These are phyloP conservation scores for Clonostachys byssicola DNA, from an alignment of 2,329 filamentous ascomycete species.

Conservation along the genomic window DNA sequence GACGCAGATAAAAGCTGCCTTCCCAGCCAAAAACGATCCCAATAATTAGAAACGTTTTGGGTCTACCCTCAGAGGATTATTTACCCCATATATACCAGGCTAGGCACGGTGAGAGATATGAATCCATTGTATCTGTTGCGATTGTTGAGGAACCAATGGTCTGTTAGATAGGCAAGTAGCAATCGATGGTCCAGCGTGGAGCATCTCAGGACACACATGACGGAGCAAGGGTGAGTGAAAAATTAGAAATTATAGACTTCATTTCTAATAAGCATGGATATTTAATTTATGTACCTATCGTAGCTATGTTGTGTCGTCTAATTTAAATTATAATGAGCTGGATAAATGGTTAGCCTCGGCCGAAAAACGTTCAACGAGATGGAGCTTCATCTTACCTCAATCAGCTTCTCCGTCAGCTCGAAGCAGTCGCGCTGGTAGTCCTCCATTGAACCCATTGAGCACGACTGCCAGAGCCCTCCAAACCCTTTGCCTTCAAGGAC, in stretches of 20 bases:
- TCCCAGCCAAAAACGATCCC: no score
- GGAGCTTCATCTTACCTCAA: conserved; percentile 41
- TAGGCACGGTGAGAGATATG: no score
- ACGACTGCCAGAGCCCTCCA: conserved; percentile 56
- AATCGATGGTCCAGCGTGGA: no score
- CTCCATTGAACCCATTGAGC: conserved; percentile 43
- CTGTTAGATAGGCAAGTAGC: no score
- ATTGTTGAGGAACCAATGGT: no score
- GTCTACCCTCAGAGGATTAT: no score
- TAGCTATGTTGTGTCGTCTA: neutral
- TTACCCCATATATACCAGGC: no score
- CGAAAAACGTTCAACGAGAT: conserved; percentile 2
- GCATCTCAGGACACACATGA: no score
- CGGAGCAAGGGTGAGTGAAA: no score
- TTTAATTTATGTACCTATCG: neutral
- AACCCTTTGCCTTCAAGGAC: conserved; percentile 59
- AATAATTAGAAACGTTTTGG: no score
- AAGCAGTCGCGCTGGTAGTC: conserved; percentile 49
- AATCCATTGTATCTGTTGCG: no score
- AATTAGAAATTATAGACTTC: neutral
- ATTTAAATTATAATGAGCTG: neutral
- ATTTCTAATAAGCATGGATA: neutral
- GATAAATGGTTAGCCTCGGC: neutral
- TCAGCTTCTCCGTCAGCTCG: conserved; percentile 53
- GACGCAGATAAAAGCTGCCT: no score